These are phyloP conservation scores for Clarireedia hainanense DNA, from an alignment of 2,329 filamentous ascomycete genomes.

Conservation along the genomic window DNA sequence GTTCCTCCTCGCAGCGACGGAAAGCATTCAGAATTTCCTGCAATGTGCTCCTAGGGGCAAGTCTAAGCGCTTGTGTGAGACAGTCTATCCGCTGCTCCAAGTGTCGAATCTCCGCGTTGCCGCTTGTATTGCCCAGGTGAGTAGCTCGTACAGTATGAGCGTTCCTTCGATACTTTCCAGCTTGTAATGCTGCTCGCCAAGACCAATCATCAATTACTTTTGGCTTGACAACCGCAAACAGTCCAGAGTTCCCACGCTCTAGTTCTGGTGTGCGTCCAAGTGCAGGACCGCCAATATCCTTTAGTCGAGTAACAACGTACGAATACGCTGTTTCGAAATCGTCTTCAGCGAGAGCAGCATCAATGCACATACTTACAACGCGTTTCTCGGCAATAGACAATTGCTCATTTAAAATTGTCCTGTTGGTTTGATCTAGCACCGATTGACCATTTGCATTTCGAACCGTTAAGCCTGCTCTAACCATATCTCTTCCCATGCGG, in stretches of 20 bases:
- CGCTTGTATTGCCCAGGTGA: slow-evolving; percentile 51
- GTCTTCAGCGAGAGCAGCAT: slow-evolving; percentile 66
- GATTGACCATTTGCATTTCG: slow-evolving; percentile 8
- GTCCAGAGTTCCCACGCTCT: slow-evolving; percentile 10
- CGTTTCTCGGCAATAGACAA: slow-evolving; percentile 47
- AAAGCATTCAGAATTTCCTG: slow-evolving; percentile 70
- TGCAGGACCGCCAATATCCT: slow-evolving; percentile 30
- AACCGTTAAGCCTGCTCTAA: slow-evolving; percentile 45
- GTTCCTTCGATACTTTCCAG: slow-evolving; percentile 64
- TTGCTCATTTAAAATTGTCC: slow-evolving; percentile 25
- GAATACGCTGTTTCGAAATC: slow-evolving; percentile 85
- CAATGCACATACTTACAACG: slow-evolving; percentile 73
- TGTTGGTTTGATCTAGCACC: background rate
- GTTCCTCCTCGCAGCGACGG: slow-evolving; percentile 70
- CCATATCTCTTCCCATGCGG: slow-evolving; percentile 59
- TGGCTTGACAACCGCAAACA: slow-evolving; percentile 20
- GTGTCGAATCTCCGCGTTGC: slow-evolving; percentile 57
- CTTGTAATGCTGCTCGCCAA: slow-evolving; percentile 70
- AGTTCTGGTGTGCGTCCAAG: slow-evolving; percentile 17
- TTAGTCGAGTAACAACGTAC: slow-evolving; percentile 66
- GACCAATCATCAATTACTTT: slow-evolving; percentile 53
- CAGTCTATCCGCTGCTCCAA: slow-evolving; percentile 78
- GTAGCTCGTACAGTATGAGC: slow-evolving; percentile 46
- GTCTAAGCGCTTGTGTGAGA: slow-evolving; percentile 63
- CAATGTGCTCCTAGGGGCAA: slow-evolving; percentile 62